A percentile compares a stretch with the other conserved stretches of the same genome.
Evolutionary conservation across 306 rosid genomes (phyloP).

Genomic region (Carpinus fangiana): DNA sequence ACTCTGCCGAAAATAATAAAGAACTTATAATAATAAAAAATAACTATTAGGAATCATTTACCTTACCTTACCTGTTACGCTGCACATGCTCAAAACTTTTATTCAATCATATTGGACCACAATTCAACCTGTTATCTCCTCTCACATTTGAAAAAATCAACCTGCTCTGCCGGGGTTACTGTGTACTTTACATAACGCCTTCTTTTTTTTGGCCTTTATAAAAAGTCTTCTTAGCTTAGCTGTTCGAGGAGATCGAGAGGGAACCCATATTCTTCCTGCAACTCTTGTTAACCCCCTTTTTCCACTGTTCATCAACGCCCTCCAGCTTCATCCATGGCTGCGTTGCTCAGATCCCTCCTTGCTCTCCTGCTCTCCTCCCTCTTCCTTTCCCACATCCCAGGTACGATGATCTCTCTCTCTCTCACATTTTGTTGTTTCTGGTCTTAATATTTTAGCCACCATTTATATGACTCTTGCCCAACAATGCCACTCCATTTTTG

Average conservation of each 20-base stretch:
- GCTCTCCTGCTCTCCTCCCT: conserved; percentile 34
- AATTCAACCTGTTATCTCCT: not conserved
- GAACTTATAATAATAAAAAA: too few relatives aligned
- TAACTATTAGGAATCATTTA: too few relatives aligned
- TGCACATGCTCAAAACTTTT: too few relatives aligned
- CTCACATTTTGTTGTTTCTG: not conserved
- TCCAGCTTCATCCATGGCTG: conserved; percentile 39
- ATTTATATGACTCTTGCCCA: not conserved
- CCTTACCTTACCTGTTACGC: too few relatives aligned
- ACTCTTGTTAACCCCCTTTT: not conserved
- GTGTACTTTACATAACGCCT: not conserved
- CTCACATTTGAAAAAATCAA: not conserved
- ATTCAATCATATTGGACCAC: conserved; percentile 8
- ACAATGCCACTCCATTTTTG: not conserved
- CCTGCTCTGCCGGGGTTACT: too few relatives aligned
- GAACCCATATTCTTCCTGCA: not conserved
- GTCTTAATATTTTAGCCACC: not conserved
- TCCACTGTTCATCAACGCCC: too few relatives aligned
- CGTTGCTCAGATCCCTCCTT: conserved; percentile 27
- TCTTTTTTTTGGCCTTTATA: conserved; percentile 22
- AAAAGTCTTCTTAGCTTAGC: not conserved
- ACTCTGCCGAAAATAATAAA: too few relatives aligned
- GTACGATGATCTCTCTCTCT: conserved; percentile 19
- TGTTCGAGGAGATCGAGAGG: not conserved
- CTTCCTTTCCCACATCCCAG: conserved; percentile 38